Base-by-base conservation (phyloP, 805 yeast genomes). In the Candida gorgasii region DNA sequence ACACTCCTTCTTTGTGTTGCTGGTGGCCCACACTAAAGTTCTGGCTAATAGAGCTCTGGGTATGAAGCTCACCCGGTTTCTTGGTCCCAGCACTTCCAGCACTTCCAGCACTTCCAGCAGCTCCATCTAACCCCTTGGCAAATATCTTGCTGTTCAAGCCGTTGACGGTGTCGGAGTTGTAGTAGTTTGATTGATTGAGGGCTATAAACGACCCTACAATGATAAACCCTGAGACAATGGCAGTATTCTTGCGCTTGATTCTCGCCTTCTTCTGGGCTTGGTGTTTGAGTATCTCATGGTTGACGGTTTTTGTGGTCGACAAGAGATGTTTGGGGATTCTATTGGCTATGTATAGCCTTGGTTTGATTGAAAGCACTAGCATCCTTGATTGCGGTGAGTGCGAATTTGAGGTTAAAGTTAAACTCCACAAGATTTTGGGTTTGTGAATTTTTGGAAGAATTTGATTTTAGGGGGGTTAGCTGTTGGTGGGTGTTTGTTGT, bases 1-100 rank as follows among this genome's bases (percentile, higher is more conserved):
- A 73, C 2, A 84, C 69, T 3, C 79, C 82, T 49, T 78, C 77
- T 46, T 81, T 78, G 51, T 73, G 65, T 50, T 69, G 76, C 38
- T 66, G 72, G 28, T 66, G 63, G 4, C 75, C 65, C 15, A 71
- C 57, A 12, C 77, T 70, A 19, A 63, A 67, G 23, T 64, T 59
- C 40, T 61, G 70, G 42, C 60, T 56, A 57, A 75, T 58, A 1
- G 80, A 75, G 24, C 73, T 65, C 4, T 80, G 75, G 8, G 79
- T 65, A 26, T 72, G 23, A 8, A 34, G 37, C 15, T 34, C 63
- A 37, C 28, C 28, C 7, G 27, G 19, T 9, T 40, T 32, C 44
- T 41, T 40, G 40, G 36, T 40, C 2, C 15, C 12, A 26, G 20
- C 16, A 16, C 22, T 22, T 6, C 31, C 39, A 35, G 20, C 20